These are phyloP conservation scores for Prunus yedoensis DNA, from an alignment of 331 rosid genomes.

Conservation along the genomic window DNA sequence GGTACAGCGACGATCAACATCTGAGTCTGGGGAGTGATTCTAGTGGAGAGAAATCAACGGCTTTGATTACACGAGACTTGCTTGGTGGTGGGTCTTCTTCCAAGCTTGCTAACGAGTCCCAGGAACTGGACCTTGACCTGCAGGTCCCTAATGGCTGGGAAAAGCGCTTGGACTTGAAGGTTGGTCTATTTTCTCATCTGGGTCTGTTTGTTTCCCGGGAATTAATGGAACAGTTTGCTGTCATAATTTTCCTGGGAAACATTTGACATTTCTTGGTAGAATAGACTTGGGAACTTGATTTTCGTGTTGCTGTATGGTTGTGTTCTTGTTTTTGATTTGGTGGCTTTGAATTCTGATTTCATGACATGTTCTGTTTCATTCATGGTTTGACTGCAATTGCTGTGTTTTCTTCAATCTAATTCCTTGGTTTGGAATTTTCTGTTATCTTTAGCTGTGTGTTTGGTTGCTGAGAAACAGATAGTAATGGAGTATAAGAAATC, in stretches of 20 bases:
- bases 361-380: constrained; percentile 5
- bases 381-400: neutral
- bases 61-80: constrained; percentile 78
- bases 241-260: neutral
- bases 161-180: constrained; percentile 90
- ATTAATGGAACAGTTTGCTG: constrained; percentile 4
- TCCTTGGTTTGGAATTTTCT: constrained; percentile 2
- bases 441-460: constrained; percentile 5
- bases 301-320: neutral
- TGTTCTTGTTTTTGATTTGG: neutral
- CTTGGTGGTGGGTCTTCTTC: constrained; percentile 71
- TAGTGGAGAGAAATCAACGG: constrained; percentile 59
- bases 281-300: neutral
- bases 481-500: neutral
- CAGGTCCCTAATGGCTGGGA: constrained; percentile 97
- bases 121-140: constrained; percentile 93
- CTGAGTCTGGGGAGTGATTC: constrained; percentile 67
- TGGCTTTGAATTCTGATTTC: constrained; percentile 2
- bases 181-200: constrained; percentile 24
- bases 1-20: constrained; percentile 72
- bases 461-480: constrained; percentile 18
- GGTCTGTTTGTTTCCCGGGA: constrained; percentile 29
- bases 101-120: constrained; percentile 46
- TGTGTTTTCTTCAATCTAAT: neutral
- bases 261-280: neutral